Base-by-base conservation (phyloP, 352 stramenopile species). In the Pythium graminicola region DNA sequence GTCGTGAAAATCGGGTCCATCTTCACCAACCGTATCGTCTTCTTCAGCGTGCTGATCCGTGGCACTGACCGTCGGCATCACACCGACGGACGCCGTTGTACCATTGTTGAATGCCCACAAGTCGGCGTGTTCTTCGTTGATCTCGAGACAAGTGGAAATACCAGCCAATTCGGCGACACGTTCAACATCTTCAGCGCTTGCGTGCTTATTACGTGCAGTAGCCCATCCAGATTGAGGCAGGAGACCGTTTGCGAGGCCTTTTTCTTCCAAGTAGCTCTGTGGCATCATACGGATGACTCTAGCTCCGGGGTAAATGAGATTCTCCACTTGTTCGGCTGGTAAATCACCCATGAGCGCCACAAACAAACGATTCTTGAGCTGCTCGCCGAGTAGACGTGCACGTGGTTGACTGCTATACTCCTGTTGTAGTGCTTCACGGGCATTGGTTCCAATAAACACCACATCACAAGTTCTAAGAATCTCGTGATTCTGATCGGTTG, bases 231-330 rank as follows among this genome's bases (percentile, higher is more conserved):
- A 45, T 3, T 63, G 60, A 16, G 77, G 73, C 3, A 85, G 55
- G 13, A 84, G 50, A 1, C 70, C 72, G 26, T 72, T 82, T 3
- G 72, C 72, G 27, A 88, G 52, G 1, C 74, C 77, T n/a, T 69
- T 64, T 28, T 56, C 62, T 49, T 86, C 74, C 40, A 85, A 54
- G 31, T 83, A 74, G 17, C 54, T 73, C 45, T 83, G 66, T 27
- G 77, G 73, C 72, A 88, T 86, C 66, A 88, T 81, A 43, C 74
- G 77, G 45, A 88, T 85, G 43, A 88, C 77, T 50, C 81, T 84
- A 24, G 77, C 77, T 8, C 74, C 73, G 0, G 77, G 77, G 44
- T 69, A 75, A 36, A 88, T 59, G 33, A 88, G 60, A 5, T 64
- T 35, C 54, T 85, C 77, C 5, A 88, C 57, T 53, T 86, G 64